phyloP scores from a whole-genome alignment of 2,329 filamentous ascomycete genomes.

The Anisogramma anomala region DNA sequence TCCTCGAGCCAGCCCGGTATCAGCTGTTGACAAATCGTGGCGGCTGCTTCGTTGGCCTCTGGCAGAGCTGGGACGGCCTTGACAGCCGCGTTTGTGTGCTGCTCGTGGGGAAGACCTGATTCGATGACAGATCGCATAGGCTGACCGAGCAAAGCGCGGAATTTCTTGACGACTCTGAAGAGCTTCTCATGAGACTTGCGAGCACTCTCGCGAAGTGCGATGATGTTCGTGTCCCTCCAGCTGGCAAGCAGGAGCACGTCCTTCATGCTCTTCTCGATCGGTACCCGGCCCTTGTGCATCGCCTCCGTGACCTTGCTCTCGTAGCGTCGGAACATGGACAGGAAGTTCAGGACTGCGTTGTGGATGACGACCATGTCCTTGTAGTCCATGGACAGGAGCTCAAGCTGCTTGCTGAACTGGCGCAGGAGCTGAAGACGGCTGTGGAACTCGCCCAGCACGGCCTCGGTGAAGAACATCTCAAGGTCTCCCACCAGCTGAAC shows the following conservation, averaged over 20 bases:
- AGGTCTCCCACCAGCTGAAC: slow-evolving; percentile 63
- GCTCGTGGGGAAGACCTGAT: slow-evolving; percentile 46
- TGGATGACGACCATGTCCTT: slow-evolving; percentile 46
- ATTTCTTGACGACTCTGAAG: slow-evolving; percentile 84
- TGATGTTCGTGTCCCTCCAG: slow-evolving; percentile 97
- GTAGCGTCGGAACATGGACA: slow-evolving; percentile 63
- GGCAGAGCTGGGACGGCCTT: slow-evolving; percentile 13
- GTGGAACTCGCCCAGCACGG: slow-evolving; percentile 70
- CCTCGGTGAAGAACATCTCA: slow-evolving; percentile 65
- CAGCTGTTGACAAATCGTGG: slow-evolving; percentile 23
- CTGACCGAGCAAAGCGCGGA: slow-evolving; percentile 65
- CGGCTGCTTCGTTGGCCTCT: slow-evolving; percentile 23
- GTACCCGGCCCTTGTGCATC: slow-evolving; percentile 54
- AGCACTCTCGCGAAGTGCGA: slow-evolving; percentile 77
- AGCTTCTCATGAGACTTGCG: slow-evolving; percentile 83
- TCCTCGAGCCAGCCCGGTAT: slow-evolving; percentile 28
- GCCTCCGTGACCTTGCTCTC: slow-evolving; percentile 52
- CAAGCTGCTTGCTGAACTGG: slow-evolving; percentile 54
- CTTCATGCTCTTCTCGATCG: slow-evolving; percentile 84
- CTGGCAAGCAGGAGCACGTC: slow-evolving; percentile 87
- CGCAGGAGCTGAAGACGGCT: slow-evolving; percentile 60
- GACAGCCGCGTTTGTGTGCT: slow-evolving; percentile 12
- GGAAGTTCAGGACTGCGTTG: slow-evolving; percentile 62
- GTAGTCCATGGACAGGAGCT: slow-evolving; percentile 48
- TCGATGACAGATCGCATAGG: slow-evolving; percentile 56